A percentile compares a stretch with the other conserved stretches of the same genome.
These are phyloP conservation scores for Candida sanyiensis DNA, from an alignment of 805 yeast genomes.

Conservation along the genomic window DNA sequence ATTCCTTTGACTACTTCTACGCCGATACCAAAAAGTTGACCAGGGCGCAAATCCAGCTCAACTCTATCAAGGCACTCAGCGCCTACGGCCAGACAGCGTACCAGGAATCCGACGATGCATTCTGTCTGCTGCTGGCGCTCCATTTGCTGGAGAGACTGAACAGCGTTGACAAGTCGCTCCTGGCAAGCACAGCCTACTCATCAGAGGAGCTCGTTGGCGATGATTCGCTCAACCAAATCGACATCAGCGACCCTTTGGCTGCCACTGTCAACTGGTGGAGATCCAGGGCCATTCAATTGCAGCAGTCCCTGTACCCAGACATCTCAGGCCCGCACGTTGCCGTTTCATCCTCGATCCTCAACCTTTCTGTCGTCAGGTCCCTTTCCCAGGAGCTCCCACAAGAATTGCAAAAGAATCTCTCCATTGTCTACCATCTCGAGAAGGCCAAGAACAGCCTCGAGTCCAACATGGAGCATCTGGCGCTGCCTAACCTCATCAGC, in stretches of 20 bases:
- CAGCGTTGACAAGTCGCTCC: constrained; percentile 25
- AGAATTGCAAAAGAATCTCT: constrained; percentile 33
- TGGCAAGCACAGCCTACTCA: constrained; percentile 22
- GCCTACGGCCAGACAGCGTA: constrained; percentile 71
- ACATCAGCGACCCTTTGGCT: constrained; percentile 13
- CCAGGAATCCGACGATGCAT: constrained; percentile 48
- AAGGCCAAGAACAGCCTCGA: constrained; percentile 57
- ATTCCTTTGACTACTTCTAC: constrained; percentile 29
- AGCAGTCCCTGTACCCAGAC: constrained; percentile 59
- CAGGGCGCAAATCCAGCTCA: constrained; percentile 15
- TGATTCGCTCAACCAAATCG: constrained; percentile 6
- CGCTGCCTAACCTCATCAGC: constrained; percentile 47
- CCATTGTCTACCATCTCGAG: constrained; percentile 56
- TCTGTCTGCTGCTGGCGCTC: constrained; percentile 38
- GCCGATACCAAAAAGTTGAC: constrained; percentile 5
- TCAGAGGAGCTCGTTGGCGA: constrained; percentile 26
- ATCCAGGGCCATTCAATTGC: constrained; percentile 59
- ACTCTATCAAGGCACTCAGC: constrained; percentile 35
- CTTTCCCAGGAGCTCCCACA: constrained; percentile 24
- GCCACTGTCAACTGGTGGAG: constrained; percentile 73
- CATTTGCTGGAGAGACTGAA: constrained; percentile 39
- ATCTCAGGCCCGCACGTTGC: constrained; percentile 43
- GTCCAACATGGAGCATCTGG: constrained; percentile 57
- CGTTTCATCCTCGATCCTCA: constrained; percentile 31
- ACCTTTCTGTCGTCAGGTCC: constrained; percentile 18